phyloP scores from a whole-genome alignment of 331 rosid species.

The Arachis monticola region DNA sequence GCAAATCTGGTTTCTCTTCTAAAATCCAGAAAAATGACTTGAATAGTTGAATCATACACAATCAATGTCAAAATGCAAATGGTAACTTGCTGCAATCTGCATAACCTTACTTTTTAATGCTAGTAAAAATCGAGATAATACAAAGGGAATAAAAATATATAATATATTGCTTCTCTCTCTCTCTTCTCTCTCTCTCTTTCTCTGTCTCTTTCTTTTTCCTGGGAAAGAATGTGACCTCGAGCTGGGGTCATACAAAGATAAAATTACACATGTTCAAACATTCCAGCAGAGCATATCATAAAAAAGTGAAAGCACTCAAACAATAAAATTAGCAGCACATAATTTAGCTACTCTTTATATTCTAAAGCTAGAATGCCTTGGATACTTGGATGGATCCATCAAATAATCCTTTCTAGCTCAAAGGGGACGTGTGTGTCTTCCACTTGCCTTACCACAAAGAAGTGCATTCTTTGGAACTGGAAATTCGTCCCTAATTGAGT shows the following conservation, averaged over 20 bases:
- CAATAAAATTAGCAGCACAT: conserved; percentile 41
- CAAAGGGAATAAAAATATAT: conserved; percentile 30
- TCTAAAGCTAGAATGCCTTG: conserved; percentile 49
- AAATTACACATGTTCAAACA: conserved; percentile 28
- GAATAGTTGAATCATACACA: conserved; percentile 5
- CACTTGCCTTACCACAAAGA: conserved; percentile 85
- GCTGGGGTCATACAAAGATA: conserved; percentile 64
- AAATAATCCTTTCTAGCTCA: conserved; percentile 39
- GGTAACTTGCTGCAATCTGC: conserved; percentile 13
- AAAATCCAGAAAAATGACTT: background rate
- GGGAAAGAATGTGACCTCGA: conserved; percentile 90
- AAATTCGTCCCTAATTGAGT: conserved; percentile 89
- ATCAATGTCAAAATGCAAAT: background rate
- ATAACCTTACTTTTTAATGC: conserved; percentile 36
- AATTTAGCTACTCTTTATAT: conserved; percentile 39
- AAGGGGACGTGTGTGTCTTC: conserved; percentile 90
- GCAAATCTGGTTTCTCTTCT: too few species aligned
- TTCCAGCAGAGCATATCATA: conserved; percentile 29
- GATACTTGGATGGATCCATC: conserved; percentile 26
- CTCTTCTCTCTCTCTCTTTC: background rate
- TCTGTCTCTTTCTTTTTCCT: background rate
- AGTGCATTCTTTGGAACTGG: conserved; percentile 95
- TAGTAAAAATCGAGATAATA: conserved; percentile 35
- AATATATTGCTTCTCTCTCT: conserved; percentile 15
- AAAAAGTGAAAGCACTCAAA: conserved; percentile 45